These are phyloP conservation scores for Lepidopterella palustris DNA, from an alignment of 495 filamentous ascomycete genomes.

Conservation along the genomic window DNA sequence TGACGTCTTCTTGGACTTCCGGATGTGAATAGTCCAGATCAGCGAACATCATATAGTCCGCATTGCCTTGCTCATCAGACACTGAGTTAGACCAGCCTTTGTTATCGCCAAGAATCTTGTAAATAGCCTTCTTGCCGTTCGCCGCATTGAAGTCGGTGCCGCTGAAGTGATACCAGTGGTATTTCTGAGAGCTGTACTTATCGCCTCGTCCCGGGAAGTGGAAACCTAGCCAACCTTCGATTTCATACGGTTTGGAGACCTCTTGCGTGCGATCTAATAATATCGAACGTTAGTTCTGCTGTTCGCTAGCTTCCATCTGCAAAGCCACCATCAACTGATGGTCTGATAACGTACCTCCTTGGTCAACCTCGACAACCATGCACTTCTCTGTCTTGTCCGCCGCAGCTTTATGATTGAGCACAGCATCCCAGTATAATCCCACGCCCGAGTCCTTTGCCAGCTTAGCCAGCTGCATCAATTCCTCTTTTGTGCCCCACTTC, in stretches of 20 bases:
- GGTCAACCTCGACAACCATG: slow-evolving; percentile 52
- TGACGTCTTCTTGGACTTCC: slow-evolving; percentile 57
- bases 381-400: slow-evolving; percentile 59
- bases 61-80: slow-evolving; percentile 61
- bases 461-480: slow-evolving; percentile 49
- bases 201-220: slow-evolving; percentile 56
- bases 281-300: background rate
- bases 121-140: slow-evolving; percentile 56
- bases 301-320: background rate
- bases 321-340: background rate
- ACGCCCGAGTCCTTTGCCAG: slow-evolving; percentile 49
- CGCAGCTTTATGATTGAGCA: slow-evolving; percentile 70
- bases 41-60: slow-evolving; percentile 58
- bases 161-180: slow-evolving; percentile 48
- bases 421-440: slow-evolving; percentile 65
- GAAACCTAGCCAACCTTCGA: slow-evolving; percentile 63
- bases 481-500: slow-evolving; percentile 65
- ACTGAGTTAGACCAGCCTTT: slow-evolving; percentile 64
- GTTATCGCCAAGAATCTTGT: slow-evolving; percentile 56
- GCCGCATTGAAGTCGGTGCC: slow-evolving; percentile 57
- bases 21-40: slow-evolving; percentile 62
- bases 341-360: slow-evolving; percentile 1
- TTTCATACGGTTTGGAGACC: slow-evolving; percentile 53
- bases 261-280: slow-evolving; percentile 49
- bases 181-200: slow-evolving; percentile 56